Conservation (phyloP, 331 rosid species). For the Erythrophleum ivorense region DNA sequence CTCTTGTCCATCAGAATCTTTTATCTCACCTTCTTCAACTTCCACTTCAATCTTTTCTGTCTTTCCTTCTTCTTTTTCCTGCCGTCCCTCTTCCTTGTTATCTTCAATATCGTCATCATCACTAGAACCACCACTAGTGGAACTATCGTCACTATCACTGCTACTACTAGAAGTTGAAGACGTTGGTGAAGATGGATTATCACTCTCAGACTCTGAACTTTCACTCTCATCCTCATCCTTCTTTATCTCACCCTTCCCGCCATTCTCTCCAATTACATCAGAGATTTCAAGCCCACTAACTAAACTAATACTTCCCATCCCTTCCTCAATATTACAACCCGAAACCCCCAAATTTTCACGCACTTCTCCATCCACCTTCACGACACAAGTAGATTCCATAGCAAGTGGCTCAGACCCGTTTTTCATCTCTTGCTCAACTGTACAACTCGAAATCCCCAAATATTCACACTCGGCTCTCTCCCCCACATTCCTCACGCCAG, state of each 20-base stretch:
- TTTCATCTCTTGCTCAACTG: conserved; percentile 4
- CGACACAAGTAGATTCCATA: conserved; percentile 33
- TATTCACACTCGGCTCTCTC: background rate
- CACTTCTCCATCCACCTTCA: conserved; percentile 34
- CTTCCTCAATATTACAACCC: conserved; percentile 49
- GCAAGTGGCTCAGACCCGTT: conserved; percentile 27
- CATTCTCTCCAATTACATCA: conserved; percentile 36
- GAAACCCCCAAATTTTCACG: conserved; percentile 35
- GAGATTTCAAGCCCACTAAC: conserved; percentile 38
- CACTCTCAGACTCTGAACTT: conserved; percentile 53
- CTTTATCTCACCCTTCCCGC: conserved; percentile 25
- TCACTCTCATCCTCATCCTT: conserved; percentile 34
- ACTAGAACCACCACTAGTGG: background rate
- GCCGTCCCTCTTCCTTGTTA: conserved; percentile 21
- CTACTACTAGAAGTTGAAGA: conserved; percentile 44
- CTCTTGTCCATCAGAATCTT: conserved; percentile 47
- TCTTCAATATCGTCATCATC: conserved; percentile 28
- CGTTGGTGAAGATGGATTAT: conserved; percentile 35
- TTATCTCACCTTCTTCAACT: conserved; percentile 80
- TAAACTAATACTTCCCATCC: conserved; percentile 59
- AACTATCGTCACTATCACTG: background rate
- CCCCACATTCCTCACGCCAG: conserved; percentile 27
- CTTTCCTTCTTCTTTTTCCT: conserved; percentile 14
- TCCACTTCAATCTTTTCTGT: conserved; percentile 29
- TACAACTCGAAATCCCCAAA: background rate